Percentiles rank a stretch among this genome's conserved stretches.
Conservation (phyloP, 2,329 filamentous ascomycete genomes). For the Acephala macrosclerotiorum region DNA sequence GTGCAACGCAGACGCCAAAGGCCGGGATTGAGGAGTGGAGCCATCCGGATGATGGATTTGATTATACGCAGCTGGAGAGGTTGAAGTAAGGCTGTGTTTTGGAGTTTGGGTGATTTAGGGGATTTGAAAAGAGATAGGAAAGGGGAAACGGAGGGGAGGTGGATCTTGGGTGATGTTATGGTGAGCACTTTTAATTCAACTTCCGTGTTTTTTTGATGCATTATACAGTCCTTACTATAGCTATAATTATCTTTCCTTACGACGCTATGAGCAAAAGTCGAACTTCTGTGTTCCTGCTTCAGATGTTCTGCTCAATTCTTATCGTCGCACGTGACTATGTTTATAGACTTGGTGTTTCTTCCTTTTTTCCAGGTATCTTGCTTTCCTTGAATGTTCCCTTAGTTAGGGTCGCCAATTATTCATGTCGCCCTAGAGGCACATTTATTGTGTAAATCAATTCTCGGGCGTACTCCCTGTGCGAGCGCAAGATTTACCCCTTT, state of each 20-base stretch:
- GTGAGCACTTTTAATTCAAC: slow-evolving; percentile 9
- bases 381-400: not conserved
- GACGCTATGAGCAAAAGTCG: slow-evolving; percentile 6
- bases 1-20: not conserved
- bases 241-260: slow-evolving; percentile 10
- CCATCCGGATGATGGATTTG: slow-evolving; percentile 25
- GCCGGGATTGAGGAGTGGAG: slow-evolving; percentile 13
- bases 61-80: slow-evolving; percentile 28
- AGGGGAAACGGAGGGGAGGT: not conserved
- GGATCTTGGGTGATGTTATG: not conserved
- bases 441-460: not conserved
- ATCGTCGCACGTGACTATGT: not conserved
- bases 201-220: slow-evolving; percentile 14
- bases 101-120: not conserved
- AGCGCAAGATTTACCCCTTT: slow-evolving; percentile 9
- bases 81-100: slow-evolving; percentile 22
- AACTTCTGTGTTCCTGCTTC: not conserved
- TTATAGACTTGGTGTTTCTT: not conserved
- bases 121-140: not conserved
- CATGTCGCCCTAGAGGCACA: not conserved
- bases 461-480: not conserved
- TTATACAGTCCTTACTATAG: slow-evolving; percentile 8
- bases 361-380: not conserved
- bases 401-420: not conserved
- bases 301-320: not conserved